Evolutionary conservation across 306 rosid species (phyloP), one percentile per base, ranked within the genome.

Genomic region (Abrus precatorius): DNA sequence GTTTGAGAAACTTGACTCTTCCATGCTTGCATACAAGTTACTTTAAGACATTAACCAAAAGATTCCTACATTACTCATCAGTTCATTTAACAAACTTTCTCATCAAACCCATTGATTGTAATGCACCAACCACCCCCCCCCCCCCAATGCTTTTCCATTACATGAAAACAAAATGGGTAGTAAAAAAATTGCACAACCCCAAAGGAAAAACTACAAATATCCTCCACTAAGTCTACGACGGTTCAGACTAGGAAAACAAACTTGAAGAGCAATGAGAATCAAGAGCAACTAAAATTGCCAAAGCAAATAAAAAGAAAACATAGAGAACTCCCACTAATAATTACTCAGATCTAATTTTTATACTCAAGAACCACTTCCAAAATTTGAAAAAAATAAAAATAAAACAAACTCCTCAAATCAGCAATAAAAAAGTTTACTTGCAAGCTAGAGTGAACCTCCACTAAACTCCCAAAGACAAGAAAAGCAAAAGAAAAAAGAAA

Each of bases 301-400:
- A 64, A 63, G 12, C 48, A 63, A 40, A 14, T 3, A 6, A 14
- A 47, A 55, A 30, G 14, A 12, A 43, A 43, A 38, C 0, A 40
- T 14, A 49, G 13, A 49, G 62, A 50, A 64, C 52, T 45, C 49
- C 64, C 57, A 38, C 43, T 36, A 43, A 61, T 27, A 53, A 40
- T 38, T 40, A 44, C 60, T 33, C 13, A 72, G 83, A 81, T 77
- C 83, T 81, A 81, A 76, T 7, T 43, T 49, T 54, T 28, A 10
- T 32, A 52, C 44, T 69, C 56, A 44, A 80, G 29, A 66, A 38
- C 12, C 34, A 1, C 44, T 70, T 59, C 6, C 13, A 49, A 36
- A 62, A 48, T 29, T 59, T 1, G 13, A 55, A 76, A 32, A 67
- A 68, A 69, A 68, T 11, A 29, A 7, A 56, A 5, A 38, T 5